Evolutionary conservation across 345 rosid genomes (phyloP), one percentile per base, ranked within the genome.

Genomic region (Boechera divaricarpa): DNA sequence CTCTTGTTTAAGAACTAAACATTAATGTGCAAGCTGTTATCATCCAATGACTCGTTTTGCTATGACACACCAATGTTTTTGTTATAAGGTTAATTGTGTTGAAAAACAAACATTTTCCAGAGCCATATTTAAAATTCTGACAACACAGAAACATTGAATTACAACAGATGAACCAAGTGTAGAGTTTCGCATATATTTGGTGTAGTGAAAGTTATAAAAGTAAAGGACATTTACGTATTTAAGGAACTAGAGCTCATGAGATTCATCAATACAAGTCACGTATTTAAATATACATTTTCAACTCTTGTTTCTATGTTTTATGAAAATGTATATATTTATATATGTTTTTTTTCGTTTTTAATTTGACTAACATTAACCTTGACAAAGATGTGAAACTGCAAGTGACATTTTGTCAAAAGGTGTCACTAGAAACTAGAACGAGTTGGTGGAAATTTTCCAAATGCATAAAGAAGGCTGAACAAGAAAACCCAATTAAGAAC

Each of bases 361-460:
- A 0, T 44, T 44, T 63, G 10, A 15, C 13, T 5, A 63, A 41
- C 8, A 63, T 47, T 31, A 48, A 32, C 29, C 16, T 32, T 66
- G 57, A 66, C 7, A 66, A 49, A 65, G 70, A 48, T 48, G 70
- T 16, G 44, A 18, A 66, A 66, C 57, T n/a, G 44, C 1, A 10
- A n/a, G 45, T 49, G 45, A 31, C 44, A 32, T 10, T 48, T 66
- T 66, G 39, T 66, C 70, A 32, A 66, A 66, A 66, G 31, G 5
- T 48, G n/a, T 49, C 44, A 10, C 57, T 48, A 32, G 10, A 48
- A 36, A 64, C 38, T 32, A 32, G 57, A 48, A 32, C 16, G 5
- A 66, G 42, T 32, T 48, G 26, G 11, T 48, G 57, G 31, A 47
- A 48, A 1, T 31, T 32, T 31, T 16, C 57, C 28, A 48, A 66